Base-by-base conservation (phyloP, 352 stramenopile genomes). In the Pythium coloratum region DNA sequence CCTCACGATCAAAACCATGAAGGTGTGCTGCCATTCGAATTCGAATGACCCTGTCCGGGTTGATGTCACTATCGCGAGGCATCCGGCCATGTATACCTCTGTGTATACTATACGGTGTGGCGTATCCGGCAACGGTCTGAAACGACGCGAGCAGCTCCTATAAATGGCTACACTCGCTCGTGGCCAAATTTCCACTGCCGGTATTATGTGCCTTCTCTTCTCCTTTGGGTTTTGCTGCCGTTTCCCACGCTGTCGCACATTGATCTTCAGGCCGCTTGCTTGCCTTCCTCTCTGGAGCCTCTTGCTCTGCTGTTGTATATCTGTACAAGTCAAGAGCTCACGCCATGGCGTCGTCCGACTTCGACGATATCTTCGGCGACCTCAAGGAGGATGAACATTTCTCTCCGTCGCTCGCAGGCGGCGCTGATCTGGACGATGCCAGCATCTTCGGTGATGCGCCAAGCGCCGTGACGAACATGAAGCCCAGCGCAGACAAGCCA, bases 281-380 rank as follows among this genome's bases (percentile, higher is more conserved):
- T 18, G 40, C 24, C 40, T n/a, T 18, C 20, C 10, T 18, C 28
- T 32, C 14, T 62, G 18, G 13, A 24, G 51, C 20, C n/a, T 8
- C 24, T 20, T 8, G 8, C 28, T 30, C 5, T 30, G 24, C 53
- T 18, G n/a, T 46, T 34, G 30, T 16, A 24, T 24, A 57, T 20
- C 50, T 33, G 24, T 46, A 51, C 20, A 33, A 20, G 13, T 36
- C 14, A 36, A 34, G 18, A 24, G 13, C 24, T 59, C 30, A 30
- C 1, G 62, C 7, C 14, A 76, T 71, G 66, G 74, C 74, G 70
- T 72, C 70, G 13, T 74, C 78, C 28, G 82, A 93, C 57, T 90
- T 93, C 51, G 83, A 95, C 62, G 86, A 95, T 61, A 93, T 93
- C 64, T 93, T 95, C 57, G 84, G 84, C 10, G 84, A 91, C 46